Conservation (phyloP, 1,284 basidiomycete species). For the Tylopilus orsonianus region DNA sequence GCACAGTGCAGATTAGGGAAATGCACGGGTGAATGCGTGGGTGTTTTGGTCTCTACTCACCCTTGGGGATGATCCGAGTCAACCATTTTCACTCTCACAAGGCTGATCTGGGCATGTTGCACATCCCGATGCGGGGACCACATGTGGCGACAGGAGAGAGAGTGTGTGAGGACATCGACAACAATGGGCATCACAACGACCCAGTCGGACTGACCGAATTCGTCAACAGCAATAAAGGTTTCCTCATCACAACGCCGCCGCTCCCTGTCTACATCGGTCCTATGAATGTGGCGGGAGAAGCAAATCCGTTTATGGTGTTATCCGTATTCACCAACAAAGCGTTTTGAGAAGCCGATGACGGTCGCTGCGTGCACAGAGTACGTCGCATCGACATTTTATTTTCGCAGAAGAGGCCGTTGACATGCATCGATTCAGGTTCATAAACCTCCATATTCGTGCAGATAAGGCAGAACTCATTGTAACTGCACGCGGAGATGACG, state of each 20-base stretch:
- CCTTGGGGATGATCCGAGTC: conserved; percentile 33
- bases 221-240: conserved; percentile 20
- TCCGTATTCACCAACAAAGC: conserved; percentile 4
- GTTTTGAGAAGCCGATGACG: conserved; percentile 10
- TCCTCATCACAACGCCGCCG: conserved; percentile 14
- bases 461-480: conserved; percentile 27
- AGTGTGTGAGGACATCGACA: conserved; percentile 1
- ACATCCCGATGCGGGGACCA: conserved; percentile 11
- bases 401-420: neutral
- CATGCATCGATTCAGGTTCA: conserved; percentile 12
- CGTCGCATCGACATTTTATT: neutral
- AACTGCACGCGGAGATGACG: conserved; percentile 24
- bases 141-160: conserved; percentile 13
- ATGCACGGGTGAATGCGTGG: too few species aligned
- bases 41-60: too few species aligned
- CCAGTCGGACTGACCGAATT: conserved; percentile 23
- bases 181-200: neutral
- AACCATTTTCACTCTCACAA: conserved; percentile 17
- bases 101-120: conserved; percentile 8
- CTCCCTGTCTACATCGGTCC: conserved; percentile 2
- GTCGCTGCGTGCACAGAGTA: conserved; percentile 19
- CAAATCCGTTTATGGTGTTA: conserved; percentile 10
- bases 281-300: conserved; percentile 3
- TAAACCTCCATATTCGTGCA: conserved; percentile 25
- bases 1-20: too few species aligned